Evolutionary conservation across 78 protist species (phyloP).

Genomic region (Bigelowiella natans): DNA sequence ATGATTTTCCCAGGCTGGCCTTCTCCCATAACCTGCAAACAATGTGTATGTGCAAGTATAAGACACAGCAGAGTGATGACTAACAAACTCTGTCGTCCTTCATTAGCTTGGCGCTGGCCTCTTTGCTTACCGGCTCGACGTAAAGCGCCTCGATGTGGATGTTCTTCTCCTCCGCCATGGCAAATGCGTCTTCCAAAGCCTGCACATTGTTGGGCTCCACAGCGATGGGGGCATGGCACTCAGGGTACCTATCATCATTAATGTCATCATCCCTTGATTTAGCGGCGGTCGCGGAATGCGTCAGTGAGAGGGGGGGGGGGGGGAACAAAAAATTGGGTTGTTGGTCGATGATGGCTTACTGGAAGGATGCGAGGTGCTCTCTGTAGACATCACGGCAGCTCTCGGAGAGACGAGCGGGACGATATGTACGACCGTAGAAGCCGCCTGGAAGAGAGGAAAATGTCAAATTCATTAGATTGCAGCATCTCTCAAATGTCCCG

Average conservation of each 20-base stretch:
- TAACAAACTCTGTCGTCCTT: no score
- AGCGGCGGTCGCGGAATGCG: no score
- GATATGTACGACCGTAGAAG: background rate
- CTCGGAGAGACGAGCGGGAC: background rate
- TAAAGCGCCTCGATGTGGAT: background rate
- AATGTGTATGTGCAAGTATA: no score
- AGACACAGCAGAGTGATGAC: no score
- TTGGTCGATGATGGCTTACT: background rate
- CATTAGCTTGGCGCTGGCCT: no score
- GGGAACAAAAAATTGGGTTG: no score
- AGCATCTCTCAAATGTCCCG: no score
- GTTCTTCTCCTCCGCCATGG: background rate
- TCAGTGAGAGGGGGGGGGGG: no score
- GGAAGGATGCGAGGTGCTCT: background rate
- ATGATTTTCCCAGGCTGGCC: background rate
- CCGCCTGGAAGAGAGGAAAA: no score
- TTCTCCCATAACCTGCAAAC: no score
- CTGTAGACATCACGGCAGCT: background rate
- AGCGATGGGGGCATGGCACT: background rate
- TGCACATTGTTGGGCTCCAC: background rate
- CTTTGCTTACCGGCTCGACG: background rate
- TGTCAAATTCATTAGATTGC: no score
- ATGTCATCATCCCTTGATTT: no score
- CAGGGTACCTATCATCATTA: background rate
- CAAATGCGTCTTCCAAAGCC: background rate